A percentile compares a stretch with the other conserved stretches of the same genome.
These are phyloP conservation scores for Selaginella tamariscina DNA, from an alignment of 75 land plant genomes.

Conservation along the genomic window DNA sequence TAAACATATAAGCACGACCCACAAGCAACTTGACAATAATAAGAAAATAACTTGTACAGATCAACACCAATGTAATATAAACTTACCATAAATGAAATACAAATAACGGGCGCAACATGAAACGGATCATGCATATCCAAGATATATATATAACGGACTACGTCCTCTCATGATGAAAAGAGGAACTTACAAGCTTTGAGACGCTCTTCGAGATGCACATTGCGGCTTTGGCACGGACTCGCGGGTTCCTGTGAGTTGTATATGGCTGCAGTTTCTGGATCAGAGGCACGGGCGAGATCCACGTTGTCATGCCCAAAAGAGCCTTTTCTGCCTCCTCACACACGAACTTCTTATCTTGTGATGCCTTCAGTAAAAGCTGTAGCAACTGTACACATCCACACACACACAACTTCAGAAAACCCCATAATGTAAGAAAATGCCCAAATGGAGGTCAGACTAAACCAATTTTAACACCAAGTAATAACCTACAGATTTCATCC, in stretches of 20 bases:
- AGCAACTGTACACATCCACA: constrained; percentile 74
- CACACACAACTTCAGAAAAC: too few species aligned
- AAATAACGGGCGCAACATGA: too few species aligned
- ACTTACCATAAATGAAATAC: too few species aligned
- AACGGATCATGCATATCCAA: too few species aligned
- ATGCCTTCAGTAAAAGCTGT: constrained; percentile 80
- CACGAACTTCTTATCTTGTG: constrained; percentile 88
- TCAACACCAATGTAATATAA: too few species aligned
- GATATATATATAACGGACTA: too few species aligned
- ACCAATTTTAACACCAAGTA: not conserved
- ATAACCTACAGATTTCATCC: not conserved
- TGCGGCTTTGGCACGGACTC: constrained; percentile 88
- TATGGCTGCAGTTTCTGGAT: constrained; percentile 64
- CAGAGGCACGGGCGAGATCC: constrained; percentile 42
- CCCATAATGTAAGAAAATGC: too few species aligned
- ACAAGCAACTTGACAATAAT: too few species aligned
- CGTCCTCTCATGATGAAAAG: not conserved
- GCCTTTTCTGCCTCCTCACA: constrained; percentile 90
- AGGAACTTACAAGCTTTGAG: constrained; percentile 45
- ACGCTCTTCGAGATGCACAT: constrained; percentile 66
- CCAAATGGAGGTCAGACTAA: not conserved
- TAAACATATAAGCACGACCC: too few species aligned
- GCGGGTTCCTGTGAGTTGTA: constrained; percentile 63
- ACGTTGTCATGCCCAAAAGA: constrained; percentile 52
- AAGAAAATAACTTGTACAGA: too few species aligned